Base-by-base conservation (phyloP, 2,329 filamentous ascomycete genomes). In the Paraphaeosphaeria sporulosa region DNA sequence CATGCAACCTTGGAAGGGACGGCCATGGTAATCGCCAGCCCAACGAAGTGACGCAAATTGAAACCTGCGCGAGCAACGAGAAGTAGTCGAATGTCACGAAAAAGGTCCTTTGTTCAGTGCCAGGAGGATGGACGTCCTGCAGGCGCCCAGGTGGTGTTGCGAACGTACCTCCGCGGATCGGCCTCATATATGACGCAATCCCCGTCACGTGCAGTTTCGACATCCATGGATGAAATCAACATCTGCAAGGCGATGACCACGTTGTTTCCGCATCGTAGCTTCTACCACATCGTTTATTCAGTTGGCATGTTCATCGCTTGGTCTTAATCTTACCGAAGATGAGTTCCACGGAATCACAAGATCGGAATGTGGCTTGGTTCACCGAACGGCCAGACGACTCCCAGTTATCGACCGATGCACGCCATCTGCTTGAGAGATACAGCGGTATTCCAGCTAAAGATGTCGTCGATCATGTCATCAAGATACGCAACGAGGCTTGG, bases 381-480 rank as follows among this genome's bases (percentile, higher is more conserved):
- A 61, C 67, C 40, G 57, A 70, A 15, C 61, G 66, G 30, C 66
- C 71, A 2, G 59, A 66, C 3, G 64, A 74, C 13, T 59, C 57
- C 19, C 56, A 67, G 43, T 53, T 78, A 25, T 64, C 65, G 8
- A 58, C 67, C 1, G 64, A 60, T n/a, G 72, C 75, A 6, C 68
- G 70, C n/a, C 52, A 69, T 19, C 60, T 79, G 17, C 63, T 79
- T 5, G 72, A 79, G 60, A 70, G 59, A 8, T 80, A 79, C 64
- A 77, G 76, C 63, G 65, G 67, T 27, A 74, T 80, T 23, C 69
- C 72, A 7, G 56, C 69, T 1, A 70, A 73, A 17, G 51, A 76
- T 32, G 66, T 79, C 9, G 59, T 71, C 3, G 44, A 70, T 15
- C 77, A 79, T 58, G 67, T 78, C 19, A 55, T 73, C 13, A 62